Evolutionary conservation across 805 yeast species (phyloP), one percentile per base, ranked within the genome.

Genomic region (Candida piceae): DNA sequence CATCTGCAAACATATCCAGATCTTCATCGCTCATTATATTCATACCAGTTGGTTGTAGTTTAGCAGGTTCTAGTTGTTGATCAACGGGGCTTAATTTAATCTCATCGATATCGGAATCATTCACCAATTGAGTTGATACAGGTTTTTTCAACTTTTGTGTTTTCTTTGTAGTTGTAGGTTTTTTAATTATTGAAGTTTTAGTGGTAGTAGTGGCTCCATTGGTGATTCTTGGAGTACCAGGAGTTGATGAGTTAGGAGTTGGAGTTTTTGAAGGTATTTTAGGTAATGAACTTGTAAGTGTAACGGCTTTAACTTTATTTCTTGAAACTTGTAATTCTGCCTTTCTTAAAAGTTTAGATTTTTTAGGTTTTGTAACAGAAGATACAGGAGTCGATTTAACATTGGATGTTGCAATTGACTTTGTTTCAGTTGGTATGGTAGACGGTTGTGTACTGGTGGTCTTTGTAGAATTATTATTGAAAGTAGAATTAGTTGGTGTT

Each of bases 1-100:
- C 58, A 29, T 45, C 50, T 1, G 51, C 50, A 29, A 54, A 38
- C 18, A 41, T 39, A 2, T 48, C 53, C 5, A 54, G 22, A 25
- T 54, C 58, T 8, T 50, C 49, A 22, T 52, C 57, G 22, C 48
- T 42, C 18, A 45, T 16, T 1, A 22, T 16, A 9, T 16, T n/a
- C n/a, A n/a, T n/a, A n/a, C n/a, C n/a, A 20, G 22, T 20, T 7
- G 22, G 22, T 20, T 20, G 10, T 13, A 24, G 12, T 24, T 24
- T 6, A 9, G 29, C 28, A 2, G 16, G 12, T 5, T 22, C 13
- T 31, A 19, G 28, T 19, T 22, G 25, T 19, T 9, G 40, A 28
- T 16, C 35, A 29, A 34, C 21, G 7, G n/a, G n/a, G n/a, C 38
- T 39, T 3, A 46, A 31, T 25, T 40, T 50, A 21, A 50, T 41